Base-by-base conservation (phyloP, 2,329 filamentous ascomycete genomes). In the Sporothrix dimorphospora region DNA sequence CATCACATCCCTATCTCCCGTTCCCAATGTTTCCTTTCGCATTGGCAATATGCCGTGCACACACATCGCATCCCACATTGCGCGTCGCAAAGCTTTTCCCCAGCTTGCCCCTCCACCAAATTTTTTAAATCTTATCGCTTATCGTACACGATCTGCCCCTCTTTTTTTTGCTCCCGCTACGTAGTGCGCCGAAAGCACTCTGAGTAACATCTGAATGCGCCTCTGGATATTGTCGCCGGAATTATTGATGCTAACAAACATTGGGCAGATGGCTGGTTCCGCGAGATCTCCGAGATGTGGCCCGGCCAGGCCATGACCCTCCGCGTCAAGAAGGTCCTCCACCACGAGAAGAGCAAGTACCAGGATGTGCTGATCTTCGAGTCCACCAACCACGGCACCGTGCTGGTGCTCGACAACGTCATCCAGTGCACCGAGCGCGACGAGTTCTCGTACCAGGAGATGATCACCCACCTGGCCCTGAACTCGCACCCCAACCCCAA, bases 371-470 rank as follows among this genome's bases (percentile, higher is more conserved):
- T 99, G 79, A 94, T 98, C 87, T 99, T 99, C 87, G 92, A 99
- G 88, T 97, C 94, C 78, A 97, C 92, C 86, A 90, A 98, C 88
- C 92, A 98, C 83, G 96, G 96, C 83, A 97, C 90, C 80, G 95
- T 98, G 74, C 89, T 99, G 73, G 95, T 99, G 75, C 90, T 99
- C 77, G 96, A 99, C 89, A 98, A 98, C 82, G 96, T 98, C 82
- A 97, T 99, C 83, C 96, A 99, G 86, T 94, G 91, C 89, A 98
- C 96, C 78, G 96, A 99, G 90, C 91, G 95, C 77, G 94, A 99
- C 81, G 96, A 99, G 87, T 99, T 98, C 88, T 94, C 94, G 79
- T 97, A 97, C 90, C 96, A 99, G 88, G 96, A 99, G 89, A 99
- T 99, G 96, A 99, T 99, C 84, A 94, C 95, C 78, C 94, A 99